A percentile compares a stretch with the other conserved stretches of the same genome.
Evolutionary conservation across 2,329 filamentous ascomycete species (phyloP).

Genomic region (Coniella vitis): DNA sequence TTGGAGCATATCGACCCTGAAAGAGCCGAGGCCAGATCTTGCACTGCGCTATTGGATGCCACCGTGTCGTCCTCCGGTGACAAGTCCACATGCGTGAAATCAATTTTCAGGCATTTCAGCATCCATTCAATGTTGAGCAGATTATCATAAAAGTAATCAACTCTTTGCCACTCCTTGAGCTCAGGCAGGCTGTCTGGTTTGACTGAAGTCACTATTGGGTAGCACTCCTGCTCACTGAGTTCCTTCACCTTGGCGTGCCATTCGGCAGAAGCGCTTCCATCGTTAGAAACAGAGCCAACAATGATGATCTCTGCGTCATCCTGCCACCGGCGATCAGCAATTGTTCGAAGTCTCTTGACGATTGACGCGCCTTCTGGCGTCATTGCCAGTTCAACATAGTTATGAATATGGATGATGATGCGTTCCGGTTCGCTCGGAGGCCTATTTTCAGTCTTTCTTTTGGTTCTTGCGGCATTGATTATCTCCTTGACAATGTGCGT

Average conservation of each 20-base stretch:
- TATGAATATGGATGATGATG: slow-evolving; percentile 71
- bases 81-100: slow-evolving; percentile 16
- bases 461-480: slow-evolving; percentile 39
- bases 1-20: slow-evolving; percentile 22
- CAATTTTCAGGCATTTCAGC: slow-evolving; percentile 31
- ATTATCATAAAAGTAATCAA: slow-evolving; percentile 39
- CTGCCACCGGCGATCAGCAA: slow-evolving; percentile 65
- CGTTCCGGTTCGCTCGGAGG: slow-evolving; percentile 12
- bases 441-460: slow-evolving; percentile 20
- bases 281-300: slow-evolving; percentile 64
- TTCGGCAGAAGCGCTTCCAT: slow-evolving; percentile 34
- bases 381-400: slow-evolving; percentile 71
- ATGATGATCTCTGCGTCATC: slow-evolving; percentile 68
- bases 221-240: slow-evolving; percentile 25
- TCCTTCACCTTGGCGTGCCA: slow-evolving; percentile 25
- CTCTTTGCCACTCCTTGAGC: slow-evolving; percentile 18
- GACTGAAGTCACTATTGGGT: slow-evolving; percentile 16
- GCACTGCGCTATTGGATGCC: no score
- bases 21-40: slow-evolving; percentile 9
- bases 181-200: slow-evolving; percentile 3
- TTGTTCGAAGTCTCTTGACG: slow-evolving; percentile 60
- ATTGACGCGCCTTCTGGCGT: slow-evolving; percentile 64
- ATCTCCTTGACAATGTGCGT: slow-evolving; percentile 50
- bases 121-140: slow-evolving; percentile 40
- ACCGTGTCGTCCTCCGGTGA: background rate